Base-by-base conservation (phyloP, 495 filamentous ascomycete genomes). In the Thozetella sp. region DNA sequence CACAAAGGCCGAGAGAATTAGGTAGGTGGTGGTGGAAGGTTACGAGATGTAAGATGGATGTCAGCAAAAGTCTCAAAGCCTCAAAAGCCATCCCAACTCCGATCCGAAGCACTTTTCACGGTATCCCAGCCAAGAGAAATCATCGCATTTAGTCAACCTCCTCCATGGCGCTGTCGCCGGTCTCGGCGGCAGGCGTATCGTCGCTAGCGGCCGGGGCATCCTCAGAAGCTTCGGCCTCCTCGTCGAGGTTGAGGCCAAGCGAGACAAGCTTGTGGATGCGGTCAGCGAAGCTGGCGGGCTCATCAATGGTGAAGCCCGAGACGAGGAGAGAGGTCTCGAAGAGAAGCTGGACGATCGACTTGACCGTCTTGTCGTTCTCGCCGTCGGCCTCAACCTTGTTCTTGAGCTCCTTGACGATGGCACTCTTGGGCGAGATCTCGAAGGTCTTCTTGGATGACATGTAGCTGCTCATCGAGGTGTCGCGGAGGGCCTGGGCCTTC, bases 391-490 rank as follows among this genome's bases (percentile, higher is more conserved):
- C 96, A 61, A 96, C 91, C 91, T 99, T 99, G 79, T 89, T 93
- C 90, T 93, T 93, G 68, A 99, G 90, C 86, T 97, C 95, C 86
- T 96, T 90, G 87, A 99, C 89, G 83, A 99, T 99, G 62, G 93
- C 71, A 62, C 92, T 96, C 86, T 93, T 93, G 76, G 95, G 95
- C n/a, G 94, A 97, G 80, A 99, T 97, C 84, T 99, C 95, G 66
- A 99, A 98, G 56, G 96, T 99, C 91, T 99, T 99, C 93, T 99
- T 99, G 71, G 94, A 97, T 59, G 92, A 93, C 95, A 99, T 99
- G 90, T 99, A 99, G 61, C 92, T 96, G 81, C 84, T 89, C 95
- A 99, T 99, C 65, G 93, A 97, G 72, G 95, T 98, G 82, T 99
- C 95, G 83, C 95, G 96, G 67, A 99, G 92, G 76, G 95, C 95